Percentiles rank a stretch among this genome's conserved stretches.
phyloP scores from a whole-genome alignment of 129 eudicot genomes.

The Flaveria bidentis region DNA sequence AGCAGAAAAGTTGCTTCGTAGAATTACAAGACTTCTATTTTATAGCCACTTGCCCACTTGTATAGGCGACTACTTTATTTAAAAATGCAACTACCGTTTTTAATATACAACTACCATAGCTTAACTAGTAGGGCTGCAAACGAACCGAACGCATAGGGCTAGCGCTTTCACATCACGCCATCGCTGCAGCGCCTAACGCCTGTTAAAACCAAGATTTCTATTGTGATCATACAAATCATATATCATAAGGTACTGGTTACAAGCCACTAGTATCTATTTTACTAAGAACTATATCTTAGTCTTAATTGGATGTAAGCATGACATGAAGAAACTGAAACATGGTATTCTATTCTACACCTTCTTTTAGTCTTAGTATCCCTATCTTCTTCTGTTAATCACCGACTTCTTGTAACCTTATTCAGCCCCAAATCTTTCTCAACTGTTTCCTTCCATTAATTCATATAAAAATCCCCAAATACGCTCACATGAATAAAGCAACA shows the following conservation, averaged over 20 bases:
- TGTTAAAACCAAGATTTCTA: not conserved
- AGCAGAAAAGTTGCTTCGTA: no score
- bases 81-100: no score
- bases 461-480: not conserved
- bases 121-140: no score
- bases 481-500: not conserved
- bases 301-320: not conserved
- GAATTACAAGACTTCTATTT: no score
- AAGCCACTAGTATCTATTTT: not conserved
- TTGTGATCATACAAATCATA: not conserved
- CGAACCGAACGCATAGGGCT: no score
- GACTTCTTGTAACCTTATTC: slow-evolving; percentile 10
- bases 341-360: not conserved
- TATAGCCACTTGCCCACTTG: no score
- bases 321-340: not conserved
- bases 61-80: no score
- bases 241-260: slow-evolving; percentile 8
- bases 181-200: not conserved
- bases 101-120: no score
- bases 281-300: not conserved
- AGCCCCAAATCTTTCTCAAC: not conserved
- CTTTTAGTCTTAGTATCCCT: not conserved
- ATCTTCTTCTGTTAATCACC: not conserved
- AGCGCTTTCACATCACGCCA: not conserved
- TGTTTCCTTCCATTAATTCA: not conserved